A percentile compares a stretch with the other conserved stretches of the same genome.
Evolutionary conservation across 306 rosid genomes (phyloP).

Genomic region (Lathyrus oleraceus): DNA sequence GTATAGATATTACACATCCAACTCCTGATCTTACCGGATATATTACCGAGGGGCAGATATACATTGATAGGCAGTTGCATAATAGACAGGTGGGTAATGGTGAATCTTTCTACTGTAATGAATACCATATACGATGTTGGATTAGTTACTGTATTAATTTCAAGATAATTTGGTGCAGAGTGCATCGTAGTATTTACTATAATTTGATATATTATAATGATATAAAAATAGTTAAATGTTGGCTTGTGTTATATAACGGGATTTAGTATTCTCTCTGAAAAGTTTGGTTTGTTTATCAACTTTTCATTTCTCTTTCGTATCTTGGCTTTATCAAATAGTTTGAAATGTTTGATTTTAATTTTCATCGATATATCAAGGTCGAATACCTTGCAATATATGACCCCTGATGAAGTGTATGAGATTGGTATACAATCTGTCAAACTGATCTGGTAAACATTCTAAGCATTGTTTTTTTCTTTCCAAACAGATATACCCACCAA

Average conservation of each 20-base stretch:
- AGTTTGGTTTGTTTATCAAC: constrained; percentile 9
- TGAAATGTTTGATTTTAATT: constrained; percentile 18
- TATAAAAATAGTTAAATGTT: constrained; percentile 14
- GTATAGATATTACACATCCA: constrained; percentile 93
- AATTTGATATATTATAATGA: neutral
- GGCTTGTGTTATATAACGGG: constrained; percentile 17
- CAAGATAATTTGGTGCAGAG: constrained; percentile 14
- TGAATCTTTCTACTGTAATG: constrained; percentile 26
- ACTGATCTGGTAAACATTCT: constrained; percentile 25
- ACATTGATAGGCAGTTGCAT: constrained; percentile 90
- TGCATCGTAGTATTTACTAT: constrained; percentile 7
- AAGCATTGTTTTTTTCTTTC: neutral
- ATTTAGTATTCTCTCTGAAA: neutral
- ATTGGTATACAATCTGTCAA: constrained; percentile 2
- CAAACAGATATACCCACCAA: constrained; percentile 92
- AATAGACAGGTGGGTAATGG: constrained; percentile 82
- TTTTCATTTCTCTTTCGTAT: constrained; percentile 3
- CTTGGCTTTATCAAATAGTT: constrained; percentile 15
- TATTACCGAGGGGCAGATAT: constrained; percentile 98
- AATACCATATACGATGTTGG: constrained; percentile 6
- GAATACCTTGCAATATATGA: neutral
- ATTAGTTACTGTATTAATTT: constrained; percentile 4
- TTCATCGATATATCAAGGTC: constrained; percentile 14
- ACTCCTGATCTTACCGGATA: constrained; percentile 99
- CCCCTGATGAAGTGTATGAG: constrained; percentile 5